Evolutionary conservation across 257 asterid species (phyloP), one percentile per base, ranked within the genome.

Genomic region (Apocynum venetum): DNA sequence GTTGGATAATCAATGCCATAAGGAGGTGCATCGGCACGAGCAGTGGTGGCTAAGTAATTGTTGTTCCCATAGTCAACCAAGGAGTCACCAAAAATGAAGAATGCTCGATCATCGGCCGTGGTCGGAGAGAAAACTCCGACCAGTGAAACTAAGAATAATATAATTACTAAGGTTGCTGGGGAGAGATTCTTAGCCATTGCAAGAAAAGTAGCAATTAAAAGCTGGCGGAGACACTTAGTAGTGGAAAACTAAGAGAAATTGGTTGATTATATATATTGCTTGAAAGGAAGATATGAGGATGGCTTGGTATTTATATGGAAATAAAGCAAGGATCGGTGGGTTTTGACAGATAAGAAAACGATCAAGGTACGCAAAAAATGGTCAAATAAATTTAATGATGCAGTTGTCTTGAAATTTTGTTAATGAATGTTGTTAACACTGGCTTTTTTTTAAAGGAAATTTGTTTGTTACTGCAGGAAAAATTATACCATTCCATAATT

Each of bases 51-150:
- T 74, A 92, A 74, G 74, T 71, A 92, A 77, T 92, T 92, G 82
- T 92, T 92, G 82, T 92, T 92, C 31, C 97, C 97, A 40, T 82
- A 86, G 69, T 92, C 97, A n/a, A 90, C 96, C 80, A 92, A 74
- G 0, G 97, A 92, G 53, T 92, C 97, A 36, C 96, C 97, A 41
- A 92, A 92, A 66, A 92, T 89, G 52, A 92, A 90, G 82, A 90
- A 92, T 2, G 97, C 93, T 53, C 76, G 82, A 8, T 83, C 85
- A 47, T 87, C 84, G 4, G 67, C 87, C 12, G 0, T 3, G 8
- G 44, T 14, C 44, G 44, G 44, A 35, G 20, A 9, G 20, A 13
- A 10, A 61, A 61, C 49, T 2, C 4, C 49, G 49, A 46, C 6
- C 49, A 46, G 49, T 46, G 53, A 49, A 25, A 25, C 31, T 25